Evolutionary conservation across 805 yeast species (phyloP), one percentile per base, ranked within the genome.

Genomic region (Ascoidea asiatica): DNA sequence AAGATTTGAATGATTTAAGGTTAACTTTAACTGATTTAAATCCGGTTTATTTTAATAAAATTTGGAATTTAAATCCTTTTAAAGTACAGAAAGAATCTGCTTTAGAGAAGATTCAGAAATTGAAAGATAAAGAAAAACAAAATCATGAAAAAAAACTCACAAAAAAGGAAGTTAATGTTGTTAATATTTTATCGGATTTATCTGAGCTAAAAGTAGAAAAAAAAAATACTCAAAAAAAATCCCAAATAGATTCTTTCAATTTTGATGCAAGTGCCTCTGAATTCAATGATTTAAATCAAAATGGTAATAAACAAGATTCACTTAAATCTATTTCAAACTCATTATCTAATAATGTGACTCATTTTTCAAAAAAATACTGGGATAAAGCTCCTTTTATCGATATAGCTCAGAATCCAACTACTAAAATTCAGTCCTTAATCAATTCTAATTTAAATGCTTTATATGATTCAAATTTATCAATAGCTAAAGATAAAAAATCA

Each of bases 21-120:
- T 68, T 71, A 50, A 54, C 59, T 38, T 49, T 77, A n/a, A 48
- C 68, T 36, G 72, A 71, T 46, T 61, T 59, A 5, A 65, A 75
- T 54, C 69, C 72, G 4, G 54, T 53, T 1, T 65, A 63, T 33
- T 83, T 81, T 43, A 72, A 70, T 47, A 57, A 60, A 36, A 52
- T 71, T 4, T 88, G 82, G 58, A 72, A 73, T 45, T 65, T 76
- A 3, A 86, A 90, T 54, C 98, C 97, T 1, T 90, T 92, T 62
- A 63, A 62, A 18, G 80, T 79, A 0, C n/a, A n/a, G n/a, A n/a
- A n/a, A n/a, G n/a, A n/a, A n/a, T n/a, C n/a, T n/a, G 64, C 75
- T 19, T 48, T 82, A n/a, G 86, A 81, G 48, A 70, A 72, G 37
- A 62, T 73, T 38, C 77, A 75, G 48, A 51, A 53, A 3, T 60